Percentiles rank a stretch among this genome's conserved stretches.
phyloP scores from a whole-genome alignment of 768 basidiomycete genomes.

The Leucosporidium scottii region DNA sequence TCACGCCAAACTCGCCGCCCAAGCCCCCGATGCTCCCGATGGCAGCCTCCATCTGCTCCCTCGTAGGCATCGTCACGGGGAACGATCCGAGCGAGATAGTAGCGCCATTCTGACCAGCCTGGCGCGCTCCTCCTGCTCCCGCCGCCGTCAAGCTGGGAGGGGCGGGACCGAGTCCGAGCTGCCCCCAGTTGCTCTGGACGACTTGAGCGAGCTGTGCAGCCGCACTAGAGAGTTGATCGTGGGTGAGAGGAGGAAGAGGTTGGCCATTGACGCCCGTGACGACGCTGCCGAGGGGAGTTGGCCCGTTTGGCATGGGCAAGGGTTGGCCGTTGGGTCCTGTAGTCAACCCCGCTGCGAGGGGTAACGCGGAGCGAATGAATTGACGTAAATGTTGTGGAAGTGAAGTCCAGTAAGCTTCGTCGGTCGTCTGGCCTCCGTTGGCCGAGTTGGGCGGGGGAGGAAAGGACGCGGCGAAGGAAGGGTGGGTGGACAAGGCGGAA shows the following conservation, averaged over 20 bases:
- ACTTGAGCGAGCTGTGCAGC: constrained; percentile 39
- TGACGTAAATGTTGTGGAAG: constrained; percentile 62
- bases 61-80: constrained; percentile 34
- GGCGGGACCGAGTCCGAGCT: constrained; percentile 33
- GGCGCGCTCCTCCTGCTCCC: constrained; percentile 6
- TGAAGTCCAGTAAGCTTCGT: constrained; percentile 64
- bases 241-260: constrained; percentile 35
- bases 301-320: background rate
- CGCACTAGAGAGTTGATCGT: constrained; percentile 36
- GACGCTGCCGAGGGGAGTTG: constrained; percentile 3
- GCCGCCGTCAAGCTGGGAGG: constrained; percentile 40
- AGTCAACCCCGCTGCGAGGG: constrained; percentile 40
- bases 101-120: constrained; percentile 19
- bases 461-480: constrained; percentile 31
- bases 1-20: constrained; percentile 12
- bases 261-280: constrained; percentile 10
- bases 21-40: constrained; percentile 26
- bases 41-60: constrained; percentile 35
- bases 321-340: constrained; percentile 29
- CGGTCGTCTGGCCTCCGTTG: constrained; percentile 35
- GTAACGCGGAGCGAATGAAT: constrained; percentile 55
- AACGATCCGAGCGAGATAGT: constrained; percentile 33
- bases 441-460: constrained; percentile 9
- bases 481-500: constrained; percentile 38
- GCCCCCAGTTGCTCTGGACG: constrained; percentile 36